phyloP scores from a whole-genome alignment of 1,139 yeast species.

The Kluyveromyces marxianus region DNA sequence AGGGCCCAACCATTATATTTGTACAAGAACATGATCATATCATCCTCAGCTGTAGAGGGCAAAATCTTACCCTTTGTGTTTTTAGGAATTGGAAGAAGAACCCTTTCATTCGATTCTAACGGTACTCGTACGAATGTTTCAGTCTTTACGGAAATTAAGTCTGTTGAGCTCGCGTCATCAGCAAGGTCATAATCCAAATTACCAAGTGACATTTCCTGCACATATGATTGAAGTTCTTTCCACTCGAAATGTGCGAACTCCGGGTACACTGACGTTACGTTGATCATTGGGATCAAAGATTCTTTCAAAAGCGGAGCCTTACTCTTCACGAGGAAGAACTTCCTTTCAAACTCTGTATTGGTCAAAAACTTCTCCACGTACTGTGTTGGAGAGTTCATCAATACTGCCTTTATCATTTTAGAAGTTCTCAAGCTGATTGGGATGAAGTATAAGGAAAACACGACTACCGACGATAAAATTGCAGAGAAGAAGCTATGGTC shows the following conservation, averaged over 20 bases:
- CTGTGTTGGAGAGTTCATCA: conserved; percentile 48
- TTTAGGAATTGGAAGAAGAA: conserved; percentile 36
- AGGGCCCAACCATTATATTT: conserved; percentile 83
- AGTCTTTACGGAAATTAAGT: conserved; percentile 34
- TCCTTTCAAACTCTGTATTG: conserved; percentile 45
- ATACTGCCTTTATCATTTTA: conserved; percentile 41
- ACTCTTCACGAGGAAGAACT: conserved; percentile 56
- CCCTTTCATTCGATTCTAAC: conserved; percentile 34
- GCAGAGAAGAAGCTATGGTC: conserved; percentile 49
- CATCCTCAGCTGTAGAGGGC: conserved; percentile 36
- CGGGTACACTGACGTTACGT: conserved; percentile 55
- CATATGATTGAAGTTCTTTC: conserved; percentile 51
- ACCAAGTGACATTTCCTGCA: conserved; percentile 34
- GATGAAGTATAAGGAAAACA: conserved; percentile 56
- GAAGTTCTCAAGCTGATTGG: conserved; percentile 52
- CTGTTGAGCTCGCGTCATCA: conserved; percentile 26
- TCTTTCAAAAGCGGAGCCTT: conserved; percentile 54
- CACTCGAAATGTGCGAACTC: conserved; percentile 61
- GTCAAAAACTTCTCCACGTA: conserved; percentile 53
- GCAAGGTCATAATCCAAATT: conserved; percentile 30
- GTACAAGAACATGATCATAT: conserved; percentile 64
- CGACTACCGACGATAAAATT: conserved; percentile 50
- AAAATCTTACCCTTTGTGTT: conserved; percentile 68
- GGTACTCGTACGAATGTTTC: conserved; percentile 38
- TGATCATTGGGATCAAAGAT: conserved; percentile 54